These are phyloP conservation scores for Pseudocercospora fijiensis DNA, from an alignment of 2,329 filamentous ascomycete species.

Conservation along the genomic window DNA sequence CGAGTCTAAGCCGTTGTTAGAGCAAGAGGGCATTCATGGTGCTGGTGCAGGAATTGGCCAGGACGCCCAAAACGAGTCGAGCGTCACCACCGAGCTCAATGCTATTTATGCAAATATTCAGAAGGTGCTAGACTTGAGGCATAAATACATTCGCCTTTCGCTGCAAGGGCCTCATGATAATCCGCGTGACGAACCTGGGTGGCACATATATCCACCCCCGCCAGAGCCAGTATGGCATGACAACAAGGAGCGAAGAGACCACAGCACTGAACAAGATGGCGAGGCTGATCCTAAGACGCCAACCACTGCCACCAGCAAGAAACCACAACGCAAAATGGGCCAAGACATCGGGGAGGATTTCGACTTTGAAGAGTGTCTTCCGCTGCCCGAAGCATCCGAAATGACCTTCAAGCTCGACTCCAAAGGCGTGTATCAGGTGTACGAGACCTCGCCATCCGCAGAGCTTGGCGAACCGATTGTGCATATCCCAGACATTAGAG, in stretches of 20 bases:
- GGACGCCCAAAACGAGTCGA: slow-evolving; percentile 70
- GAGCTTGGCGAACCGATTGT: slow-evolving; percentile 69
- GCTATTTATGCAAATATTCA: slow-evolving; percentile 89
- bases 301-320: slow-evolving; percentile 34
- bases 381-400: slow-evolving; percentile 67
- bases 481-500: slow-evolving; percentile 83
- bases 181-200: slow-evolving; percentile 77
- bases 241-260: slow-evolving; percentile 33
- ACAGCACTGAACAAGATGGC: slow-evolving; percentile 19
- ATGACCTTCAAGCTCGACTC: slow-evolving; percentile 78
- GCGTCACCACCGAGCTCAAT: slow-evolving; percentile 78
- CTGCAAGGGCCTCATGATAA: slow-evolving; percentile 80
- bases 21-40: slow-evolving; percentile 58
- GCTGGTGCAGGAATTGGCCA: slow-evolving; percentile 59
- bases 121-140: slow-evolving; percentile 79
- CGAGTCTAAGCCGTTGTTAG: slow-evolving; percentile 56
- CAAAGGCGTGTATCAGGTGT: slow-evolving; percentile 89
- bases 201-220: slow-evolving; percentile 87
- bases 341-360: slow-evolving; percentile 93
- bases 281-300: slow-evolving; percentile 15
- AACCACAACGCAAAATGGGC: slow-evolving; percentile 73
- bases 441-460: slow-evolving; percentile 64
- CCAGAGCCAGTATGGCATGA: slow-evolving; percentile 84
- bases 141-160: slow-evolving; percentile 85
- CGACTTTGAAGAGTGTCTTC: slow-evolving; percentile 71